These are phyloP conservation scores for Tolypocladium tundrense DNA, from an alignment of 2,329 filamentous ascomycete genomes.

Conservation along the genomic window DNA sequence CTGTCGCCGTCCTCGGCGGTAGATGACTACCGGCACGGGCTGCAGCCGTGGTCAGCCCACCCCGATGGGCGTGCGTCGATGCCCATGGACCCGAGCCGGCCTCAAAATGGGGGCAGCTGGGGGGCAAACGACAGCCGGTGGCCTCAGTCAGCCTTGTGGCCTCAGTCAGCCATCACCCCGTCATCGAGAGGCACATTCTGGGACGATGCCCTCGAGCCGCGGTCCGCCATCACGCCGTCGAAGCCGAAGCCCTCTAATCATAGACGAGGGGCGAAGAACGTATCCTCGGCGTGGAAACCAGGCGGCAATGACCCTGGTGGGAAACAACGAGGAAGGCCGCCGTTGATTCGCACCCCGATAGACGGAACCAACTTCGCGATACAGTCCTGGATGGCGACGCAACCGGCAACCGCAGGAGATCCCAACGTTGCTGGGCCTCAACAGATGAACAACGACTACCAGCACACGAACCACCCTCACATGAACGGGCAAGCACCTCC, in stretches of 20 bases:
- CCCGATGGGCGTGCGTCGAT: constrained; percentile 26
- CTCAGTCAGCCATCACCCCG: constrained; percentile 69
- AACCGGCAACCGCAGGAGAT: constrained; percentile 24
- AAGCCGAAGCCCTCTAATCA: constrained; percentile 33
- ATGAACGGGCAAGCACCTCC: not conserved
- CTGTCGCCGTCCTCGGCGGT: constrained; percentile 41
- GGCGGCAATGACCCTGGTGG: constrained; percentile 50
- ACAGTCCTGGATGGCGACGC: constrained; percentile 43
- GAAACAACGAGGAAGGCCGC: constrained; percentile 71
- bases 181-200: constrained; percentile 42
- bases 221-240: constrained; percentile 62
- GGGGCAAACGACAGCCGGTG: constrained; percentile 48
- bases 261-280: constrained; percentile 70
- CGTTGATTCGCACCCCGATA: constrained; percentile 49
- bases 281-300: constrained; percentile 83
- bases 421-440: constrained; percentile 11
- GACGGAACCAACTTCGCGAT: constrained; percentile 63
- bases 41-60: constrained; percentile 38
- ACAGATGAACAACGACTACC: not conserved
- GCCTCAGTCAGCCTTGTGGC: constrained; percentile 67
- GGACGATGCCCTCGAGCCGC: constrained; percentile 52
- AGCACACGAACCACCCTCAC: not conserved
- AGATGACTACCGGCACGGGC: constrained; percentile 22
- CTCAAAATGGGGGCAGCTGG: constrained; percentile 12
- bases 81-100: constrained; percentile 25